Conservation (phyloP, 768 basidiomycete genomes). For the Hortiboletus campestris region DNA sequence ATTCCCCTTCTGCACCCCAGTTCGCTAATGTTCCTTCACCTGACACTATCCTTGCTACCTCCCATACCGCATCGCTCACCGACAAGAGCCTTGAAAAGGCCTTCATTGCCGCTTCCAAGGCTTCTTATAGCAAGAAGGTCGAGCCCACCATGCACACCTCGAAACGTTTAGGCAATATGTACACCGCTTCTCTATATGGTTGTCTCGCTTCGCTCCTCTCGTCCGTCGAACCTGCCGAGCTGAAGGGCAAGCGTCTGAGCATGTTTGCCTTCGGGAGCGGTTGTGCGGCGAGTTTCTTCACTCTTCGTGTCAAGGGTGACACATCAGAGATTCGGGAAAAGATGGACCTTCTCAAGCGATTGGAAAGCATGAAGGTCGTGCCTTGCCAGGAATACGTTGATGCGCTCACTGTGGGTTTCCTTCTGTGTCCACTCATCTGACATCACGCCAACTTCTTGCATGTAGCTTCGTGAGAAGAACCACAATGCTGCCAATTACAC, state of each 20-base stretch:
- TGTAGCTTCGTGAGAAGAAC: constrained; percentile 91
- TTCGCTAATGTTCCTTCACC: constrained; percentile 72
- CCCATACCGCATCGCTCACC: constrained; percentile 73
- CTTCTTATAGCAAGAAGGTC: constrained; percentile 70
- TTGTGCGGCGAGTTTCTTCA: constrained; percentile 93
- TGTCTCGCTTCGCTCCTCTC: constrained; percentile 87
- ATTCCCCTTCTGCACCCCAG: constrained; percentile 63
- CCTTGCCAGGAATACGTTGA: constrained; percentile 91
- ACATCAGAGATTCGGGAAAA: constrained; percentile 77
- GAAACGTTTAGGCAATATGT: constrained; percentile 94
- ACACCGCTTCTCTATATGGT: constrained; percentile 94
- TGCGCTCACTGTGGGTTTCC: constrained; percentile 60
- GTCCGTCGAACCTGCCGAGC: constrained; percentile 62
- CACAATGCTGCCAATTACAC: constrained; percentile 86
- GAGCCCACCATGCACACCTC: constrained; percentile 85
- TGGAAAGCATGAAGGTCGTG: constrained; percentile 86
- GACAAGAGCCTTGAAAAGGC: constrained; percentile 97
- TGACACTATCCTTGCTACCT: constrained; percentile 62
- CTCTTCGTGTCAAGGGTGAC: constrained; percentile 82
- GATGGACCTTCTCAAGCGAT: constrained; percentile 74
- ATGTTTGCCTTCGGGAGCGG: constrained; percentile 98
- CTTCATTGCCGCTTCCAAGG: constrained; percentile 78
- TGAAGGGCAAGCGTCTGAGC: constrained; percentile 81
- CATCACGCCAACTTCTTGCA: neutral
- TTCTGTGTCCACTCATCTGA: neutral